Evolutionary conservation across 1,284 basidiomycete species (phyloP).

Genomic region (Hypsizygus ulmarius): DNA sequence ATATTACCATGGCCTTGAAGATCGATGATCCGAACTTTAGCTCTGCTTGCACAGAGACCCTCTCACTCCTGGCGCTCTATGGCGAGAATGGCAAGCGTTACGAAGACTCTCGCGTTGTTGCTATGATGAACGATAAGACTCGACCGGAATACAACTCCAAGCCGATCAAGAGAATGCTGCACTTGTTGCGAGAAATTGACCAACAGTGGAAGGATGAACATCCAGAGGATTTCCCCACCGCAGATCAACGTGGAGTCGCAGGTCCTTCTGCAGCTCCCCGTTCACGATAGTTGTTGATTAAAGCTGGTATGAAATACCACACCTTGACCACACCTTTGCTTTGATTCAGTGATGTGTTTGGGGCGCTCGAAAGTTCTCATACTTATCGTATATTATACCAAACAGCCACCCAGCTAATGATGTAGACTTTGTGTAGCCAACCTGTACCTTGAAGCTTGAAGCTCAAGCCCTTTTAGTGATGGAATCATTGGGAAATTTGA

Average conservation of each 20-base stretch:
- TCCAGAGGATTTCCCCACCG: conserved; percentile 2
- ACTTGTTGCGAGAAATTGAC: conserved; percentile 47
- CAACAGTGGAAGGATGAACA: conserved; percentile 30
- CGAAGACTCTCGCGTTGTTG: conserved; percentile 48
- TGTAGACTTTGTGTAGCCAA: too few species aligned
- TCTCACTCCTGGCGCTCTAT: conserved; percentile 51
- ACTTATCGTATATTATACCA: too few species aligned
- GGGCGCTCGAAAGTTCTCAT: too few species aligned
- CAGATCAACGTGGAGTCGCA: too few species aligned
- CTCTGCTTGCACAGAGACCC: conserved; percentile 48
- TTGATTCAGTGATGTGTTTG: too few species aligned
- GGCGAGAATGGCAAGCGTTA: conserved; percentile 51
- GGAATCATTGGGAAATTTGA: too few species aligned
- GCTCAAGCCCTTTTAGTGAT: too few species aligned
- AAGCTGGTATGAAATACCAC: too few species aligned
- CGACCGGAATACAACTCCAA: conserved; percentile 38
- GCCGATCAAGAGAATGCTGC: conserved; percentile 47
- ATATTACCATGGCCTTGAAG: conserved; percentile 53
- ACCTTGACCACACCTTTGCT: too few species aligned
- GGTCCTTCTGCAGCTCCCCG: background rate
- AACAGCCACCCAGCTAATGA: too few species aligned
- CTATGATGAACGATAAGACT: conserved; percentile 45
- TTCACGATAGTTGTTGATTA: too few species aligned
- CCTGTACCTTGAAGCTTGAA: too few species aligned
- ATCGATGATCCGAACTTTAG: conserved; percentile 43